phyloP scores from a whole-genome alignment of 345 rosid species.

The Rhodamnia rubescens region DNA sequence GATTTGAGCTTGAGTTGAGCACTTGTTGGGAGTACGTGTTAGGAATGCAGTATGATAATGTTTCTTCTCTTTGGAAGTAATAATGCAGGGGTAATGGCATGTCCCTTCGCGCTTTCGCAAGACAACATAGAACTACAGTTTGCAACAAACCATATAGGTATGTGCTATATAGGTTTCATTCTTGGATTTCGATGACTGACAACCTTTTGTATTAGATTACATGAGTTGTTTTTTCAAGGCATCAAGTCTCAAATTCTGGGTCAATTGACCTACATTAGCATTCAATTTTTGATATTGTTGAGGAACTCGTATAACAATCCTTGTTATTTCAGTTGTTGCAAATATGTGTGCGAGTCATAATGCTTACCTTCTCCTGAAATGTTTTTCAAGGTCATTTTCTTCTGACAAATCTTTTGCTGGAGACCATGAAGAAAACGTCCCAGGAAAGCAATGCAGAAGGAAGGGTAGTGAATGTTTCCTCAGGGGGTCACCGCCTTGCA shows the following conservation, averaged over 20 bases:
- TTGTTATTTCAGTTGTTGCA: not conserved
- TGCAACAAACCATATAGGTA: conserved; percentile 56
- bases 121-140: conserved; percentile 43
- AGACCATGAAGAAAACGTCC: conserved; percentile 36
- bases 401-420: conserved; percentile 34
- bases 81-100: conserved; percentile 60
- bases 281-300: not conserved
- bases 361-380: not conserved
- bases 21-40: not conserved
- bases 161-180: not conserved
- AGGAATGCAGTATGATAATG: not conserved
- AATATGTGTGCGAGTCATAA: not conserved
- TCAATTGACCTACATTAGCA: not conserved
- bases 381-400: conserved; percentile 52
- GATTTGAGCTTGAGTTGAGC: not conserved
- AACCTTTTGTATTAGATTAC: not conserved
- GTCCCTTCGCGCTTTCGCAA: conserved; percentile 35
- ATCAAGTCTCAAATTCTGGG: not conserved
- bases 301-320: not conserved
- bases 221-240: not conserved
- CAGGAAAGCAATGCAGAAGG: conserved; percentile 36
- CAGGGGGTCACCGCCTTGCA: conserved; percentile 22
- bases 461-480: conserved; percentile 45
- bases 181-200: not conserved
- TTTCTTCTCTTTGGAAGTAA: conserved; percentile 23